Percentiles rank a stretch among this genome's conserved stretches.
Evolutionary conservation across 2,329 filamentous ascomycete species (phyloP).

Genomic region (Pyricularia grisea): DNA sequence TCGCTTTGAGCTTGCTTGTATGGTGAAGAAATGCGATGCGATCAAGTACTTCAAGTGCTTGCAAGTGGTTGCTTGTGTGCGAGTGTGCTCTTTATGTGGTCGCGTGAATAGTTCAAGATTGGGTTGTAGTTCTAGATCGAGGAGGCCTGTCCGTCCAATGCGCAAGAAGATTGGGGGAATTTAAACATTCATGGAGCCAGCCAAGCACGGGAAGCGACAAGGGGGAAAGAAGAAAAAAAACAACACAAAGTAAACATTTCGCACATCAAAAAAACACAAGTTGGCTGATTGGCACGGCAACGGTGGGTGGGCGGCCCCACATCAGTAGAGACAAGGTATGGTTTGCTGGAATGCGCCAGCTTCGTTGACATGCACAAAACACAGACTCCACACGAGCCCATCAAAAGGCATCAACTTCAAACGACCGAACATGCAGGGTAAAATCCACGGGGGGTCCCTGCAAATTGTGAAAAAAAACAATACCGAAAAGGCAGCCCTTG

Average conservation of each 20-base stretch:
- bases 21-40: not conserved
- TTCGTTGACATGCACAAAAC: not conserved
- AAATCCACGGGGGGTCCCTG: not conserved
- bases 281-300: not conserved
- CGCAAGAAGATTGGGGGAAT: not conserved
- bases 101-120: not conserved
- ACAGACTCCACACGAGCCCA: not conserved
- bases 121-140: not conserved
- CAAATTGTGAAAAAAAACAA: not conserved
- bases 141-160: not conserved
- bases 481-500: not conserved
- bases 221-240: not conserved
- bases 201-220: not conserved
- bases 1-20: not conserved
- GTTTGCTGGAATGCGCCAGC: slow-evolving; percentile 1
- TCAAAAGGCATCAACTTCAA: not conserved
- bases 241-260: not conserved
- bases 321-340: not conserved
- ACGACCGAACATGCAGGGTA: not conserved
- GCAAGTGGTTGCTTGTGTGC: not conserved
- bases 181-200: not conserved
- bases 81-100: not conserved
- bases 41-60: not conserved
- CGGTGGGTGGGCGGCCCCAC: not conserved
- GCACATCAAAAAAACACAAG: not conserved